Evolutionary conservation across 169 alveolate species (phyloP), one percentile per base, ranked within the genome.

Genomic region (Eimeria praecox): DNA sequence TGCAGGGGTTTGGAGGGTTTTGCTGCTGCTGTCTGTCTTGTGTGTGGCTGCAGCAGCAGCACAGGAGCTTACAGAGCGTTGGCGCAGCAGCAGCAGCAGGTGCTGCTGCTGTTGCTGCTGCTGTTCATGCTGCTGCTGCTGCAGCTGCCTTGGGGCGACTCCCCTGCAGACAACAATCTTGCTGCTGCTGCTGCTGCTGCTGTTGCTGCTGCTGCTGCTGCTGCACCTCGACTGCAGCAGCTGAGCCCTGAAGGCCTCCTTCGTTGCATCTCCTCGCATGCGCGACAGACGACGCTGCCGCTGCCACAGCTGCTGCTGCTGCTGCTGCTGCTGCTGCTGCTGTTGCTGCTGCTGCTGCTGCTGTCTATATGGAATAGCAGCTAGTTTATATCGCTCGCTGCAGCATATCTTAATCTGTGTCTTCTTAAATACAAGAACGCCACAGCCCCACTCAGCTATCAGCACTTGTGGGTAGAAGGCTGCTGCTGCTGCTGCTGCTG

Each of bases 401-500:
- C 62, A 40, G 78, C 18, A 35, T 10, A 59, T n/a, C 59, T 42
- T 75, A 0, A 40, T 14, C 14, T 33, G 1, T 40, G 27, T 20
- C 8, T 75, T 75, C 14, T 27, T 75, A 27, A 75, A 75, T 35
- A 75, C 38, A 4, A 80, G 90, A 46, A 71, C 27, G 12, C 16
- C 90, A 10, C 90, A 69, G 18, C 2, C 52, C 90, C 52, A 80
- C 6, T 80, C 90, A 4, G 73, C 90, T 80, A 71, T 46, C 16
- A 80, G 71, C 42, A 80, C 69, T 2, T 49, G 30, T 44, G 90
- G 90, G 44, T 42, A 18, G 90, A 80, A 80, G n/a, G 90, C 92
- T 85, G 92, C 92, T 56, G 92, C 92, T 85, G 92, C 77, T 85
- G 92, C 77, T 33, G 92, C 90, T 30, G 90, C 18, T 46, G 90